Base-by-base conservation (phyloP, 768 basidiomycete species). In the Hygrocybe coccinea region DNA sequence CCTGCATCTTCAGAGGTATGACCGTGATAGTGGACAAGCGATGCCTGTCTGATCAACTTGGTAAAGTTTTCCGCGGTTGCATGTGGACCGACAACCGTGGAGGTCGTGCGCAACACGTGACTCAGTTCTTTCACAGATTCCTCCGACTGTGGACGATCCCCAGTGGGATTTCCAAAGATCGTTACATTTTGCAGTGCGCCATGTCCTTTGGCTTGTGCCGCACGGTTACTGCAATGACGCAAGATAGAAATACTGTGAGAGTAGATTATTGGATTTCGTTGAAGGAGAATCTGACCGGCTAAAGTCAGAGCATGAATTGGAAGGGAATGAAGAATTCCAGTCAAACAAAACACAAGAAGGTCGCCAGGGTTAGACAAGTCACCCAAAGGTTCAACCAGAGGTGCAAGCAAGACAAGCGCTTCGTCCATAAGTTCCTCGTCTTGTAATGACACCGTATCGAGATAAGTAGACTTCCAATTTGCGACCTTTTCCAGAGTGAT, bases 281-380 rank as follows among this genome's bases (percentile, higher is more conserved):
- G 47, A 24, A 34, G 21, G 11, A 48, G 14, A 14, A 34, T 48
- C 47, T 48, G 6, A 11, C 22, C 47, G 19, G 22, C 24, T 24
- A 48, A 11, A 25, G 19, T 6, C 22, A 48, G 25, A 24, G 47
- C 47, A 17, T 48, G 47, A 34, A 48, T 14, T 48, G 47, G 47
- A 22, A 48, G 21, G 22, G 47, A 48, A 48, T 48, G 21, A 10
- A 48, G 47, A 34, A 48, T 22, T 48, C 47, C 47, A 48, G 47
- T 48, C 22, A 24, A 24, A 48, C 22, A 48, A 48, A 48, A 48
- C 8, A 48, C 47, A 34, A 48, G 47, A 34, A 48, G 21, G 47
- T 48, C 47, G 9, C 47, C 47, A 34, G 47, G 47, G 11, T 22
- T 48, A 14, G 29, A 24, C 22, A 48, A 48, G 22, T 11, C 25